Evolutionary conservation across 345 rosid genomes (phyloP), one percentile per base, ranked within the genome.

Genomic region (Garcia nutans): DNA sequence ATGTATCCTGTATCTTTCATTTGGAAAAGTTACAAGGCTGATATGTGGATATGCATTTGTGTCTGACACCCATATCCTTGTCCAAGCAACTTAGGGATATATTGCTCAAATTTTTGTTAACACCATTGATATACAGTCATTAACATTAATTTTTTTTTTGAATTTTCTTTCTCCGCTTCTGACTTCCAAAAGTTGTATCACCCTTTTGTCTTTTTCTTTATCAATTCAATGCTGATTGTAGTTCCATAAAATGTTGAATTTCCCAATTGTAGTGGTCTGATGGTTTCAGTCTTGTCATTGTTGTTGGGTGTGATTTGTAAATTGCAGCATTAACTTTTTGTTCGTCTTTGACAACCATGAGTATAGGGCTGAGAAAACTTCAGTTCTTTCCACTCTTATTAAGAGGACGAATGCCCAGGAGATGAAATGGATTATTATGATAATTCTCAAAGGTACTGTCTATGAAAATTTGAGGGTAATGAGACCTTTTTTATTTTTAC

Each of bases 401-500:
- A 94, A 90, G 78, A 92, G 87, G 90, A 94, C 99, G 65, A 94
- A 94, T 82, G 93, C 97, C 10, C 93, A 87, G 85, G 99, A 94
- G 76, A 94, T 94, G 99, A 92, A 92, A 86, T 94, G 97, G 97
- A 88, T 94, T 55, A 80, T 94, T 81, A 90, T 90, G 95, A 90
- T 94, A 49, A 89, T 94, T 84, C 93, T 94, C 22, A 92, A 92
- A 94, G 99, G 99, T 85, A 49, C 23, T 65, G 16, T 55, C 45
- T 65, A 10, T 12, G 6, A 37, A 56, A 22, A 12, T 54, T 10
- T 13, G 37, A 23, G n/a, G 16, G 5, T 50, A 63, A 42, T 42
- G 42, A 17, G 8, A 16, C 37, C 16, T 41, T 65, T 41, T 65
- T 54, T 10, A 33, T 41, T 10, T 45, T n/a, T n/a, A 42, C 50